These are phyloP conservation scores for Neofusicoccum ribis DNA, from an alignment of 2,329 filamentous ascomycete genomes.

Conservation along the genomic window DNA sequence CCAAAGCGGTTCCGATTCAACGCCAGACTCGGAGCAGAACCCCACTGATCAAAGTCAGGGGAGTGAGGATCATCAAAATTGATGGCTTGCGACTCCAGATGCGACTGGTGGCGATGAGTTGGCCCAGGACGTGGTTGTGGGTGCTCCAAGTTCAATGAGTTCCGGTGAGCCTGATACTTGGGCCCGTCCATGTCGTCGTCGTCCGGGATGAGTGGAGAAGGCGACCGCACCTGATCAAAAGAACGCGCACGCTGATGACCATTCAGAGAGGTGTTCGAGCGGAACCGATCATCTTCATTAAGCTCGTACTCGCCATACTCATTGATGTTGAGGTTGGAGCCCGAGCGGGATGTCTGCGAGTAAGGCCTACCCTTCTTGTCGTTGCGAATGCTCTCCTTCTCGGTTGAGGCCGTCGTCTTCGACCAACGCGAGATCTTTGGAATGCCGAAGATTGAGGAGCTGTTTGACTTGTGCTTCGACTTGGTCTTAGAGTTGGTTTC, in stretches of 20 bases:
- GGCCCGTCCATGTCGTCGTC: constrained; percentile 56
- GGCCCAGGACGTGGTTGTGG: constrained; percentile 75
- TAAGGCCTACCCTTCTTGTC: constrained; percentile 65
- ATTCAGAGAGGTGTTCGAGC: constrained; percentile 40
- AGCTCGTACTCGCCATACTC: constrained; percentile 63
- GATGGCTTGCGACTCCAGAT: constrained; percentile 71
- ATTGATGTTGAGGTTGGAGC: constrained; percentile 68
- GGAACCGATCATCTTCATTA: constrained; percentile 58
- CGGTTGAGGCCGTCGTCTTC: constrained; percentile 88
- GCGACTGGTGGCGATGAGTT: constrained; percentile 71
- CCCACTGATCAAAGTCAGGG: constrained; percentile 50
- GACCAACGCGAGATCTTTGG: constrained; percentile 98
- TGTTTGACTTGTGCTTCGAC: constrained; percentile 85
- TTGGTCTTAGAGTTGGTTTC: constrained; percentile 80
- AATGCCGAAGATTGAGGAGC: constrained; percentile 69
- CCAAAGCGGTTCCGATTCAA: constrained; percentile 39
- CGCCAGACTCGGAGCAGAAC: constrained; percentile 45
- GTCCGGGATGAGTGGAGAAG: constrained; percentile 56
- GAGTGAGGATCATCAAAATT: constrained; percentile 55
- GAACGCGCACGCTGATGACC: constrained; percentile 17
- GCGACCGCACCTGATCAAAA: constrained; percentile 37
- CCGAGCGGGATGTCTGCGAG: constrained; percentile 71
- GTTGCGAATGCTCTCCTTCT: constrained; percentile 68
- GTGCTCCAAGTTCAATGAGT: constrained; percentile 77
- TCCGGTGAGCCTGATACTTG: constrained; percentile 79